Evolutionary conservation across 345 rosid genomes (phyloP), one percentile per base, ranked within the genome.

Genomic region (Populus pruinosa): DNA sequence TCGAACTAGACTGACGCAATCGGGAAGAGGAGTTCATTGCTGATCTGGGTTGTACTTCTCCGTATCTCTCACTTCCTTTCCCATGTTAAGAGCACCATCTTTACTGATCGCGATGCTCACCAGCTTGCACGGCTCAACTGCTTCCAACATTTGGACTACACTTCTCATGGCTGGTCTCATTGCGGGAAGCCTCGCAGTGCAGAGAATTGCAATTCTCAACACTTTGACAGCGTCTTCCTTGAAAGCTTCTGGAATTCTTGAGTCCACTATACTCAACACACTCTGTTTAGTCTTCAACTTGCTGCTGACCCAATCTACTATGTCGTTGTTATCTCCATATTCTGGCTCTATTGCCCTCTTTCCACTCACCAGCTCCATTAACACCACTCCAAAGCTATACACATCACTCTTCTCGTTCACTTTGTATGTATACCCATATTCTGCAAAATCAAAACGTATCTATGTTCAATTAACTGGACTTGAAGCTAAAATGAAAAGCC

Each of bases 381-480:
- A 70, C 38, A 96, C 97, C 47, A 96, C 99, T 6, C 98, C 99
- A 27, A 92, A 95, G 80, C 99, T 93, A 29, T 95, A 95, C 76
- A 95, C 99, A 55, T 95, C 98, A 71, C 91, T 89, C 87, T 93
- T 96, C 85, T 96, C 99, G 8, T 79, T 88, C 70, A 96, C 97
- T 73, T 87, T 96, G 80, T 77, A 86, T 1, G 98, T 84, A 82
- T 93, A 96, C 14, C 94, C 99, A 68, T 93, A 93, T 86, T 96
- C 98, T 96, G 92, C 76, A 82, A 27, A 77, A 76, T 59, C 10
- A 69, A 47, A 56, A 4, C 53, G 12, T 1, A 38, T 71, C 4
- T 16, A 47, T 16, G 6, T 47, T 13, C 4, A 47, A 12, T 47
- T 63, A 63, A 63, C 31, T 20, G 33, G 33, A 3, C 3, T 33